Evolutionary conservation across 2,329 filamentous ascomycete species (phyloP).

Genomic region (Exophiala aquamarina): DNA sequence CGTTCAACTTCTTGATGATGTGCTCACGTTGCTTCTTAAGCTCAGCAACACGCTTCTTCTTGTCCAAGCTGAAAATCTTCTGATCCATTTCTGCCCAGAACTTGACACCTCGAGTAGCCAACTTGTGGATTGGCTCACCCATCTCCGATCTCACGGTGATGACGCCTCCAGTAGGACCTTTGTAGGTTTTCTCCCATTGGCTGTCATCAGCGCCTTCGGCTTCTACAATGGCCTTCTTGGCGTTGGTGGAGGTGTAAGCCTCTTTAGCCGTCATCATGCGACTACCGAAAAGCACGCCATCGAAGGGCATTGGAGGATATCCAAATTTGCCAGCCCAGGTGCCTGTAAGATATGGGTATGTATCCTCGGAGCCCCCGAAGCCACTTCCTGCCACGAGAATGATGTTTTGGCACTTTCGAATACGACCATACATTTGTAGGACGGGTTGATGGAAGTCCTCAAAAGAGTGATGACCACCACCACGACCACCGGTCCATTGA

Average conservation of each 20-base stretch:
- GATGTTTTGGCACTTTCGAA: constrained; percentile 82
- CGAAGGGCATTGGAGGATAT: constrained; percentile 91
- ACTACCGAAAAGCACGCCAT: constrained; percentile 86
- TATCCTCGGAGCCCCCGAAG: constrained; percentile 86
- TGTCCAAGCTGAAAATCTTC: constrained; percentile 95
- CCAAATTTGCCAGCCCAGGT: constrained; percentile 83
- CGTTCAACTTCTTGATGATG: constrained; percentile 94
- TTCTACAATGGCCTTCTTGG: constrained; percentile 87
- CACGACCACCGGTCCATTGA: constrained; percentile 93
- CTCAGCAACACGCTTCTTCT: constrained; percentile 85
- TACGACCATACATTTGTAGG: constrained; percentile 84
- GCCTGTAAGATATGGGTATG: constrained; percentile 88
- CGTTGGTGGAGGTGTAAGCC: constrained; percentile 80
- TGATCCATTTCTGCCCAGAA: constrained; percentile 99
- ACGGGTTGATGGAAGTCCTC: constrained; percentile 95
- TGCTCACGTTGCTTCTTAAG: constrained; percentile 85
- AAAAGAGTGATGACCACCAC: constrained; percentile 90
- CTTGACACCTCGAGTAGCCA: constrained; percentile 89
- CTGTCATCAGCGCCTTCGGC: constrained; percentile 77
- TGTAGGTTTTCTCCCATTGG: constrained; percentile 92
- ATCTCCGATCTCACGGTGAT: constrained; percentile 98
- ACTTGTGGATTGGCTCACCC: constrained; percentile 99
- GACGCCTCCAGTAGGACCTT: constrained; percentile 84
- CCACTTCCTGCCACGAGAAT: constrained; percentile 88
- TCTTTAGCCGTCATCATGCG: constrained; percentile 96